Percentiles rank a stretch among this genome's conserved stretches.
phyloP scores from a whole-genome alignment of 139 green algal genomes.

The Chlamydomonas incerta region DNA sequence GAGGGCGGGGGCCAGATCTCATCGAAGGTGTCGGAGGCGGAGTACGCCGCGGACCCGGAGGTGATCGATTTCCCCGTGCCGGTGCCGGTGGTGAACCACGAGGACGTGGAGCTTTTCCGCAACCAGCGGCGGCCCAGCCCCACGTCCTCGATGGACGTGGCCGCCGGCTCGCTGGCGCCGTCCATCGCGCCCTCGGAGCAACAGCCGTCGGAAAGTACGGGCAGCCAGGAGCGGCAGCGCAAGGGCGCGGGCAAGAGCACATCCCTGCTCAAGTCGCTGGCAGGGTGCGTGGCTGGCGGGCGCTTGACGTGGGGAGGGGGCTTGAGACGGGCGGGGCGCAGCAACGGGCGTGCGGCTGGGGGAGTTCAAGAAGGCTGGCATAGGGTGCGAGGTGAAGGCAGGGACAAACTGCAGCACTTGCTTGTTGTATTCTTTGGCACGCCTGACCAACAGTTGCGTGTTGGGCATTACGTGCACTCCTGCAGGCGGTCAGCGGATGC shows the following conservation, averaged over 20 bases:
- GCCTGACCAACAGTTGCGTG: too few species aligned
- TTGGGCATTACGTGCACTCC: too few species aligned
- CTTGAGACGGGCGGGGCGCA: too few species aligned
- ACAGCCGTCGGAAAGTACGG: neutral
- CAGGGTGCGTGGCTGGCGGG: too few species aligned
- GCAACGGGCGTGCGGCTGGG: too few species aligned
- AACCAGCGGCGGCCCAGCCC: slow-evolving; percentile 37
- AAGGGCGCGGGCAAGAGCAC: slow-evolving; percentile 10
- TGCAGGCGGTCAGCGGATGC: too few species aligned
- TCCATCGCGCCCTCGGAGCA: slow-evolving; percentile 11
- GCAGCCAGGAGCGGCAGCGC: neutral
- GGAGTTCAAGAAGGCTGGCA: too few species aligned
- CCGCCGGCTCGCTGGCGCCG: slow-evolving; percentile 34
- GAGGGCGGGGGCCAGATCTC: slow-evolving; percentile 23
- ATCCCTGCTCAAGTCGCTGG: neutral
- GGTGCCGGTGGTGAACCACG: slow-evolving; percentile 6
- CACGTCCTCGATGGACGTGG: slow-evolving; percentile 49
- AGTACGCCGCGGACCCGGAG: slow-evolving; percentile 16
- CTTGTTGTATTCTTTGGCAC: too few species aligned
- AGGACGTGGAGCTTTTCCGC: slow-evolving; percentile 47
- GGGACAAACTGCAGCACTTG: too few species aligned
- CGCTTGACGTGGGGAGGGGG: too few species aligned
- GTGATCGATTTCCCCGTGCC: slow-evolving; percentile 42
- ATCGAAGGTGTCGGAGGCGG: slow-evolving; percentile 33
- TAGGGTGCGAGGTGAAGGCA: too few species aligned